Evolutionary conservation across 805 yeast genomes (phyloP).

Genomic region (Wickerhamiella spandovensis): DNA sequence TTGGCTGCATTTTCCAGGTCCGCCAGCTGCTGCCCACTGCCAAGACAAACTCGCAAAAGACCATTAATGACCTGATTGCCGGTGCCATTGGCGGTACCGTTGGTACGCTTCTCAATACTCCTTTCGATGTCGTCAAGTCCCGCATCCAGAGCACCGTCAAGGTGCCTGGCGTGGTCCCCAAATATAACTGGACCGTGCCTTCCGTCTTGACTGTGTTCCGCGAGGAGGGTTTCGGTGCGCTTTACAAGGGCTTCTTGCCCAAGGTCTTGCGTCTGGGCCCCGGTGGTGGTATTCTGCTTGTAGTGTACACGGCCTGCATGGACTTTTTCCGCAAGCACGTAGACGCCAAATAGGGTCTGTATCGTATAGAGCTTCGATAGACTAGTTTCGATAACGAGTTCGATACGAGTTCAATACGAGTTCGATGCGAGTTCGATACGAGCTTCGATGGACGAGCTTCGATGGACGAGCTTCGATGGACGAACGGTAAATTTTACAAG

Average conservation of each 20-base stretch:
- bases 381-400: not conserved
- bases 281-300: constrained; percentile 96
- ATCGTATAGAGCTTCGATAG: no score
- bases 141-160: constrained; percentile 72
- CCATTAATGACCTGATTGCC: constrained; percentile 74
- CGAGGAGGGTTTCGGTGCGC: constrained; percentile 87
- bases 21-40: constrained; percentile 70
- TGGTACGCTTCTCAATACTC: constrained; percentile 92
- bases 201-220: constrained; percentile 56
- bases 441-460: no score
- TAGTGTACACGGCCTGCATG: constrained; percentile 91
- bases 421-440: no score
- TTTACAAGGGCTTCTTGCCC: constrained; percentile 93
- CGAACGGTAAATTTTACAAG: not conserved
- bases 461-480: not conserved
- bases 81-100: constrained; percentile 96
- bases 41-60: constrained; percentile 54
- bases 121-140: constrained; percentile 91
- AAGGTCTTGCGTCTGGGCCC: constrained; percentile 96
- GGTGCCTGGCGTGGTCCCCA: constrained; percentile 62
- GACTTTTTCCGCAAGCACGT: constrained; percentile 50
- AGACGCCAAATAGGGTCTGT: not conserved
- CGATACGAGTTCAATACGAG: not conserved
- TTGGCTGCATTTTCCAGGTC: constrained; percentile 86
- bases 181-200: constrained; percentile 87